Evolutionary conservation across 257 asterid species (phyloP).

Genomic region (Eucommia ulmoides): DNA sequence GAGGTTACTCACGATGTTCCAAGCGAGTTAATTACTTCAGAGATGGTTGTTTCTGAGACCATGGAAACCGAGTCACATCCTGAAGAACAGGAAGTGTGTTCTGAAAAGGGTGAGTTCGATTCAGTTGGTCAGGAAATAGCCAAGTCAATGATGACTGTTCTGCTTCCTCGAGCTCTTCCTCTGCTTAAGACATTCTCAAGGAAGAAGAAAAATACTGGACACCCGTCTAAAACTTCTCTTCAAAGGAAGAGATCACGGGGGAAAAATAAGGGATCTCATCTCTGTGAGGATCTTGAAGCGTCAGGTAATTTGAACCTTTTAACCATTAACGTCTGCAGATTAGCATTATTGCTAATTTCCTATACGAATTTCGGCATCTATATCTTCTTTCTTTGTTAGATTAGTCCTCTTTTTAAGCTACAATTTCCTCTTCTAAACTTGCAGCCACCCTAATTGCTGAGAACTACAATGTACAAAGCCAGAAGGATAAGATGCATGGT

Average conservation of each 20-base stretch:
- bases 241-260: slow-evolving; percentile 14
- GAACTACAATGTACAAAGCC: slow-evolving; percentile 18
- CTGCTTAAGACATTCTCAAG: slow-evolving; percentile 65
- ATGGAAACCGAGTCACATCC: slow-evolving; percentile 38
- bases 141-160: slow-evolving; percentile 62
- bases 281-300: slow-evolving; percentile 14
- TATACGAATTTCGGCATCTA: slow-evolving; percentile 5
- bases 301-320: slow-evolving; percentile 34
- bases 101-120: slow-evolving; percentile 42
- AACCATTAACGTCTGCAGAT: neutral
- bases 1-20: slow-evolving; percentile 18
- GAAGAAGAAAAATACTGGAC: slow-evolving; percentile 42
- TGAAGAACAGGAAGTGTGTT: slow-evolving; percentile 34
- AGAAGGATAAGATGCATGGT: slow-evolving; percentile 15
- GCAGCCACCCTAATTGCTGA: slow-evolving; percentile 25
- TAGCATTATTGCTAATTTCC: neutral
- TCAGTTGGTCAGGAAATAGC: slow-evolving; percentile 47
- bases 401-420: slow-evolving; percentile 8
- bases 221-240: slow-evolving; percentile 15
- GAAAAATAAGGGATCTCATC: slow-evolving; percentile 18
- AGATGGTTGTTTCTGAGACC: slow-evolving; percentile 23
- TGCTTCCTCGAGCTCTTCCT: slow-evolving; percentile 87
- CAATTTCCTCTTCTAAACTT: slow-evolving; percentile 8
- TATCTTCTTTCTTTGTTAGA: slow-evolving; percentile 1
- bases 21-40: slow-evolving; percentile 19